A percentile compares a stretch with the other conserved stretches of the same genome.
phyloP scores from a whole-genome alignment of 768 basidiomycete species.

The Mycena olivaceomarginata region DNA sequence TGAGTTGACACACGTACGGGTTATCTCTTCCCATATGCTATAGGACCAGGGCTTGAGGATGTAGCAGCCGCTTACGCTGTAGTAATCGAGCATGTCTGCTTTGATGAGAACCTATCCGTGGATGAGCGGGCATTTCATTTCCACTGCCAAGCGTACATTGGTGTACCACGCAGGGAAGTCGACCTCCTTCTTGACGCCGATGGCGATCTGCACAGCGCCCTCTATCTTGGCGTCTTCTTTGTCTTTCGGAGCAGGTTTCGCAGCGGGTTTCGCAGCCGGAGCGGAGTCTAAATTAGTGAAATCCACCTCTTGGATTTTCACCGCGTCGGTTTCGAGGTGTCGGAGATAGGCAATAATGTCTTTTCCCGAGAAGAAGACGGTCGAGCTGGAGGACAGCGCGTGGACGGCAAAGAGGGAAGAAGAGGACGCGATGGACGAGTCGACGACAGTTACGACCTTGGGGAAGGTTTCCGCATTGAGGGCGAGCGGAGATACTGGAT shows the following conservation, averaged over 20 bases:
- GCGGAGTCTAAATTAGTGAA: conserved; percentile 71
- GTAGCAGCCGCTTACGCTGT: conserved; percentile 98
- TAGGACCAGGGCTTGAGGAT: conserved; percentile 99
- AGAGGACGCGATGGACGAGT: conserved; percentile 85
- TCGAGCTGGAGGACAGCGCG: conserved; percentile 80
- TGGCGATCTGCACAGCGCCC: conserved; percentile 93
- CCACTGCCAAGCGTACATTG: conserved; percentile 70
- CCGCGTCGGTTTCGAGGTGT: conserved; percentile 79
- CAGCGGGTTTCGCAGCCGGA: conserved; percentile 54
- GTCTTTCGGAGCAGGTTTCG: conserved; percentile 67
- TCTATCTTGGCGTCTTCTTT: conserved; percentile 90
- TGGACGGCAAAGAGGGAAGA: conserved; percentile 84
- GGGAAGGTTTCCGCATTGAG: conserved; percentile 80
- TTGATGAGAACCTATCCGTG: conserved; percentile 90
- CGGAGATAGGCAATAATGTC: conserved; percentile 86
- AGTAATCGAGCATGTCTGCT: conserved; percentile 99
- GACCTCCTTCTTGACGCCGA: conserved; percentile 96
- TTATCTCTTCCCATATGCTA: conserved; percentile 97
- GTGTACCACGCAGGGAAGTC: conserved; percentile 98
- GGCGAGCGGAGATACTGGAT: conserved; percentile 87
- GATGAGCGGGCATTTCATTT: not conserved
- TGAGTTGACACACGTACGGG: conserved; percentile 69
- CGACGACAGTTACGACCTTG: conserved; percentile 85
- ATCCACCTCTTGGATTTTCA: conserved; percentile 84
- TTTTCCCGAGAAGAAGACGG: conserved; percentile 86